Evolutionary conservation across 257 asterid genomes (phyloP).

Genomic region (Salvia hispanica): DNA sequence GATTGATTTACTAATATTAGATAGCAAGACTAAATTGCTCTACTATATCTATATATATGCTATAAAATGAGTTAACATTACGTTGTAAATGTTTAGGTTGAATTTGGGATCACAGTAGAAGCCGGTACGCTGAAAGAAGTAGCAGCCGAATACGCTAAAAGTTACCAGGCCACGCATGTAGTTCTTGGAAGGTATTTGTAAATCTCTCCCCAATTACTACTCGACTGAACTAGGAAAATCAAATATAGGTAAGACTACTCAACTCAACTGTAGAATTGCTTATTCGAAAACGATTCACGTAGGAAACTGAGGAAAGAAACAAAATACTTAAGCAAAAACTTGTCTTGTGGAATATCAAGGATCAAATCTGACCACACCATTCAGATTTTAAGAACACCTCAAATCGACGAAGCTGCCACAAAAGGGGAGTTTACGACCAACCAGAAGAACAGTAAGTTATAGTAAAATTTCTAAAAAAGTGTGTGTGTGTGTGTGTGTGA

Average conservation of each 20-base stretch:
- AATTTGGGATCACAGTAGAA: constrained; percentile 47
- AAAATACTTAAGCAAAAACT: constrained; percentile 45
- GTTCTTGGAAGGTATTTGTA: constrained; percentile 46
- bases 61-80: neutral
- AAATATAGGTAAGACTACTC: too few species aligned
- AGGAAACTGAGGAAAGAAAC: constrained; percentile 48
- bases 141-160: constrained; percentile 42
- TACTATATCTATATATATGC: too few species aligned
- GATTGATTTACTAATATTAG: neutral
- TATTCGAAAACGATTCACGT: constrained; percentile 12
- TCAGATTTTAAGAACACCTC: constrained; percentile 37
- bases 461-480: neutral
- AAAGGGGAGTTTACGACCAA: constrained; percentile 13
- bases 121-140: constrained; percentile 52
- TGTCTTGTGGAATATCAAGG: constrained; percentile 48
- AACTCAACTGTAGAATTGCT: neutral
- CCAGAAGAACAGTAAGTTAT: constrained; percentile 34
- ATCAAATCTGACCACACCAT: constrained; percentile 39
- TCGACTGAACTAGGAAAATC: neutral
- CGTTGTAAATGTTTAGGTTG: constrained; percentile 35
- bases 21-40: too few species aligned
- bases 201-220: neutral
- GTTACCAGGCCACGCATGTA: constrained; percentile 45
- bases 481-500: too few species aligned
- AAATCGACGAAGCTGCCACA: constrained; percentile 28